Evolutionary conservation across 2,329 filamentous ascomycete species (phyloP).

Genomic region (Cladophialophora carrionii): DNA sequence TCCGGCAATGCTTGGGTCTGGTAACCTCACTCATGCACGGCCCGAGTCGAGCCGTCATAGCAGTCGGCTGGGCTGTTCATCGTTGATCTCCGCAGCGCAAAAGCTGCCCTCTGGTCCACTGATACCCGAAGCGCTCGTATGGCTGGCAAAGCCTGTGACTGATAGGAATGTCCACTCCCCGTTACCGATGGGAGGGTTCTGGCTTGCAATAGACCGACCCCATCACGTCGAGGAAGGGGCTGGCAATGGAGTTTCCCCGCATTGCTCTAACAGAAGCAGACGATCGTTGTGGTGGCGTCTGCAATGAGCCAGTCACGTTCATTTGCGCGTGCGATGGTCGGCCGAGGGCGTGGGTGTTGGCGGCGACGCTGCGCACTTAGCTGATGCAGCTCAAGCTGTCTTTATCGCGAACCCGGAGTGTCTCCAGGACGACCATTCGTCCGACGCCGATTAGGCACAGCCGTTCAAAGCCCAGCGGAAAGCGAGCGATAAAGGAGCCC

Average conservation of each 20-base stretch:
- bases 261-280: neutral
- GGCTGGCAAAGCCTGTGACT: neutral
- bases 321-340: conserved; percentile 7
- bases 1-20: neutral
- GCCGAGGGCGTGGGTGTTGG: neutral
- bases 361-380: neutral
- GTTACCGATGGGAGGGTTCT: neutral
- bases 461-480: neutral
- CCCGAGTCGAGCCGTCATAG: neutral
- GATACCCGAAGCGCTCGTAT: conserved; percentile 1
- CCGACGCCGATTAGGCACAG: neutral
- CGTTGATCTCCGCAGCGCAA: conserved; percentile 22
- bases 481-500: conserved; percentile 6
- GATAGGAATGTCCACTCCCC: neutral
- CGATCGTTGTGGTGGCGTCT: neutral
- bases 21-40: neutral
- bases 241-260: conserved; percentile 1
- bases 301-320: conserved; percentile 1
- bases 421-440: neutral
- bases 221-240: neutral
- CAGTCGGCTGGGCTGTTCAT: neutral
- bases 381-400: neutral
- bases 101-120: conserved; percentile 12
- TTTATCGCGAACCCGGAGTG: neutral
- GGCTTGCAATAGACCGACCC: neutral